A percentile compares a stretch with the other conserved stretches of the same genome.
Conservation (phyloP, 208 protist genomes). For the Trypanosoma rangeli region DNA sequence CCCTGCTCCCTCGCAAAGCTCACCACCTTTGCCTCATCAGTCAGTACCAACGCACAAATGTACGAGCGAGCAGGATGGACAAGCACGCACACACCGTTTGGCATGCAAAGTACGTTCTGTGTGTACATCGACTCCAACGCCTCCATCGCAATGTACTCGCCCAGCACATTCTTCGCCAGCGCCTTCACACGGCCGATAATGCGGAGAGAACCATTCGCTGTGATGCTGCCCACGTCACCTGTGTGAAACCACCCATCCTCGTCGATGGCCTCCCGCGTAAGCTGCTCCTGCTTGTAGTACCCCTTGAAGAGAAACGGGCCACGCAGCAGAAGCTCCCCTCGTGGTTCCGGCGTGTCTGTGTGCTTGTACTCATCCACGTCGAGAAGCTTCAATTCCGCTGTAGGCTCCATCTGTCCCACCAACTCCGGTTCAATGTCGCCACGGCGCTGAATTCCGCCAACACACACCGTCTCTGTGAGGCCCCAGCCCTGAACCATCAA, state of each 20-base stretch:
- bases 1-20: neutral
- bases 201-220: conserved; percentile 27
- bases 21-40: conserved; percentile 19
- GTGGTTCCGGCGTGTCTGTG: conserved; percentile 43
- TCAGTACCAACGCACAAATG: conserved; percentile 66
- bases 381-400: conserved; percentile 62
- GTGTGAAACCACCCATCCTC: conserved; percentile 74
- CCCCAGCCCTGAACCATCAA: conserved; percentile 63
- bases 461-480: conserved; percentile 63
- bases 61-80: conserved; percentile 66
- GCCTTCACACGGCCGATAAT: conserved; percentile 71
- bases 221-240: conserved; percentile 38
- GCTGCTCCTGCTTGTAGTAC: conserved; percentile 83
- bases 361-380: conserved; percentile 69
- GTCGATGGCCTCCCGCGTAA: conserved; percentile 63
- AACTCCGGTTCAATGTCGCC: conserved; percentile 25
- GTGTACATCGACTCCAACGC: conserved; percentile 57
- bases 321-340: conserved; percentile 77
- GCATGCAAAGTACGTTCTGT: conserved; percentile 43
- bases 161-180: conserved; percentile 57
- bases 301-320: conserved; percentile 69
- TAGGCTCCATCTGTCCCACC: conserved; percentile 22
- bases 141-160: conserved; percentile 79
- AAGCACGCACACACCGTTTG: conserved; percentile 66
- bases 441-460: conserved; percentile 28